These are phyloP conservation scores for Cryphonectria japonica DNA, from an alignment of 2,329 filamentous ascomycete species.

Conservation along the genomic window DNA sequence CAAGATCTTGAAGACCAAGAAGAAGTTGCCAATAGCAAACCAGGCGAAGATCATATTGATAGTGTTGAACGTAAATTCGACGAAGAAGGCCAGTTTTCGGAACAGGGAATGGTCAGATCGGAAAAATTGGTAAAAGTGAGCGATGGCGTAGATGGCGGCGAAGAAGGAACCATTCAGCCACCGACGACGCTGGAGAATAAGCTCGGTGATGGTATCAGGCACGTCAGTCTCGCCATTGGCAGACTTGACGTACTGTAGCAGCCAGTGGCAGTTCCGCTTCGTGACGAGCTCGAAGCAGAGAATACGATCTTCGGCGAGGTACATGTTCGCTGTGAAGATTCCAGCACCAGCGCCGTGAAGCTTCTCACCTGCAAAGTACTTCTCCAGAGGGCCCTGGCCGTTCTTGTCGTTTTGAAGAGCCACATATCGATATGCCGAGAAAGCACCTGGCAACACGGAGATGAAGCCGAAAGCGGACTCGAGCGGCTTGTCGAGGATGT, in stretches of 20 bases:
- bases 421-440: conserved; percentile 96
- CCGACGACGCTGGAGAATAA: conserved; percentile 92
- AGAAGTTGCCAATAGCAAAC: conserved; percentile 99
- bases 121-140: conserved; percentile 96
- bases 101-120: conserved; percentile 86
- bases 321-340: conserved; percentile 99
- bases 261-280: conserved; percentile 97
- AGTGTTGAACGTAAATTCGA: conserved; percentile 94
- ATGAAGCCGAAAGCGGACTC: conserved; percentile 99
- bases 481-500: conserved; percentile 96
- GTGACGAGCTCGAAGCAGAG: conserved; percentile 97
- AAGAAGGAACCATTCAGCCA: conserved; percentile 99
- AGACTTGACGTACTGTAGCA: conserved; percentile 97
- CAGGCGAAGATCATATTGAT: conserved; percentile 98
- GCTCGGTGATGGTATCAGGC: conserved; percentile 88
- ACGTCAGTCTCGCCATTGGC: conserved; percentile 97
- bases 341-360: conserved; percentile 29
- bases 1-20: conserved; percentile 96
- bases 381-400: conserved; percentile 68
- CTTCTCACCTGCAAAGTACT: conserved; percentile 30
- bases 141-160: conserved; percentile 91
- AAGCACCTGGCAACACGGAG: conserved; percentile 91
- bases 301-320: conserved; percentile 97
- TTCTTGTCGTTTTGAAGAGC: conserved; percentile 97
- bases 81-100: conserved; percentile 84